These are phyloP conservation scores for Fusarium devonianum DNA, from an alignment of 2,329 filamentous ascomycete genomes.

Conservation along the genomic window DNA sequence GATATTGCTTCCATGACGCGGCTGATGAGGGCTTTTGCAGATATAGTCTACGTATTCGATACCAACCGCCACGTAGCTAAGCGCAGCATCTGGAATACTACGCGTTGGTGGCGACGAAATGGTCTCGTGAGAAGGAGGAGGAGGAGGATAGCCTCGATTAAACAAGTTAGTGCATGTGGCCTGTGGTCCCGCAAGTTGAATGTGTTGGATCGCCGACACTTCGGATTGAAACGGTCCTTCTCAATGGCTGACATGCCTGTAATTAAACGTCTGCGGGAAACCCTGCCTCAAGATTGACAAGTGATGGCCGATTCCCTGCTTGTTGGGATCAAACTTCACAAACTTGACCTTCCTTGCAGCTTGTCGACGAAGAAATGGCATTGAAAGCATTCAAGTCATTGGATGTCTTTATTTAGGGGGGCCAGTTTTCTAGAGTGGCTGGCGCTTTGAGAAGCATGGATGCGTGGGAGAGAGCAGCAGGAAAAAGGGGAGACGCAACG, in stretches of 20 bases:
- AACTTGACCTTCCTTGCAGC: constrained; percentile 13
- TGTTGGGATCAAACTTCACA: constrained; percentile 11
- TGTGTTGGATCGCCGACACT: not conserved
- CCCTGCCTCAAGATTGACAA: constrained; percentile 13
- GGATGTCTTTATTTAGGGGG: not conserved
- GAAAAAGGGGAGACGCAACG: constrained; percentile 36
- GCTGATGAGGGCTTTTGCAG: not conserved
- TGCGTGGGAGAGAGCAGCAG: constrained; percentile 7
- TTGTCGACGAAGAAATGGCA: not conserved
- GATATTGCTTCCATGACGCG: constrained; percentile 10
- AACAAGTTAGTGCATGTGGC: too few species aligned
- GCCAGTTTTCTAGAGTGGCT: constrained; percentile 21
- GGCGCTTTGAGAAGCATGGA: constrained; percentile 24
- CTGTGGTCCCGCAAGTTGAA: not conserved
- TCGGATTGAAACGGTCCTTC: constrained; percentile 1
- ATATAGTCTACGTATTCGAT: constrained; percentile 25
- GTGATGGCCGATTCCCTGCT: constrained; percentile 11
- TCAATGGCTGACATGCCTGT: constrained; percentile 17
- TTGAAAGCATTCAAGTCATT: constrained; percentile 11
- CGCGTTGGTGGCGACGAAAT: too few species aligned
- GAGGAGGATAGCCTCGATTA: too few species aligned
- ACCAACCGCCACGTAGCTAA: constrained; percentile 18
- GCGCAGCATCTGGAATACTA: not conserved
- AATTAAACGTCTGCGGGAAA: constrained; percentile 24
- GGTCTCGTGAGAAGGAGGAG: too few species aligned